Evolutionary conservation across 2,329 filamentous ascomycete genomes (phyloP).

Genomic region (Pestalotiopsis fici): DNA sequence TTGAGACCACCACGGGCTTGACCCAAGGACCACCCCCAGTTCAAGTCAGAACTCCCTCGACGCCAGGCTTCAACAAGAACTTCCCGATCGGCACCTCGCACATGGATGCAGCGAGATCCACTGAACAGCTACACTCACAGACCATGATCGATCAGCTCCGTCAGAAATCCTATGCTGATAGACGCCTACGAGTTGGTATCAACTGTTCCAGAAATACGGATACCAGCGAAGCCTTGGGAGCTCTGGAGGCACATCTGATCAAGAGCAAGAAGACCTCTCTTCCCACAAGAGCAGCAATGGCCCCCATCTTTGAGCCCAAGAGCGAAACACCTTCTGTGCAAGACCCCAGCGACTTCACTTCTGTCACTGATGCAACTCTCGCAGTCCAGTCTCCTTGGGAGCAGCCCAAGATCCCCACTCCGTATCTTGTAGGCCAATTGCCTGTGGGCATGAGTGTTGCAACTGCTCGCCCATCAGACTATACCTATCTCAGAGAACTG

Average conservation of each 20-base stretch:
- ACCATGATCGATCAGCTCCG: slow-evolving; percentile 16
- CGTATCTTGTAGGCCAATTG: slow-evolving; percentile 58
- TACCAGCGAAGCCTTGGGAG: slow-evolving; percentile 19
- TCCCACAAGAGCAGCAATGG: slow-evolving; percentile 47
- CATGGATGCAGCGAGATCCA: slow-evolving; percentile 20
- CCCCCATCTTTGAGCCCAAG: slow-evolving; percentile 50
- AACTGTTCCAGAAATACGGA: slow-evolving; percentile 24
- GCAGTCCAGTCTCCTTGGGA: background rate
- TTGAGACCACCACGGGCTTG: slow-evolving; percentile 18
- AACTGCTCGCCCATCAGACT: slow-evolving; percentile 45
- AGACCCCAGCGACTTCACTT: slow-evolving; percentile 5
- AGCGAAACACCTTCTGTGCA: slow-evolving; percentile 17
- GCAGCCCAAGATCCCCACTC: slow-evolving; percentile 21
- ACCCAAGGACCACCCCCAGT: no score
- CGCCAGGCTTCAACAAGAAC: slow-evolving; percentile 25
- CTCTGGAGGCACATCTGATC: slow-evolving; percentile 22
- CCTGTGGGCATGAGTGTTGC: slow-evolving; percentile 44
- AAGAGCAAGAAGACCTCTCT: slow-evolving; percentile 24
- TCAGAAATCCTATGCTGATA: slow-evolving; percentile 11
- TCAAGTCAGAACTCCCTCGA: slow-evolving; percentile 7
- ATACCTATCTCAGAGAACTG: slow-evolving; percentile 56
- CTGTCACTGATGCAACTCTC: slow-evolving; percentile 7
- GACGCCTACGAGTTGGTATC: slow-evolving; percentile 21
- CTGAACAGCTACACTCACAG: slow-evolving; percentile 9
- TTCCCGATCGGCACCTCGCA: slow-evolving; percentile 20